Evolutionary conservation across 208 protist genomes (phyloP).

Genomic region (Crithidia brevicula): DNA sequence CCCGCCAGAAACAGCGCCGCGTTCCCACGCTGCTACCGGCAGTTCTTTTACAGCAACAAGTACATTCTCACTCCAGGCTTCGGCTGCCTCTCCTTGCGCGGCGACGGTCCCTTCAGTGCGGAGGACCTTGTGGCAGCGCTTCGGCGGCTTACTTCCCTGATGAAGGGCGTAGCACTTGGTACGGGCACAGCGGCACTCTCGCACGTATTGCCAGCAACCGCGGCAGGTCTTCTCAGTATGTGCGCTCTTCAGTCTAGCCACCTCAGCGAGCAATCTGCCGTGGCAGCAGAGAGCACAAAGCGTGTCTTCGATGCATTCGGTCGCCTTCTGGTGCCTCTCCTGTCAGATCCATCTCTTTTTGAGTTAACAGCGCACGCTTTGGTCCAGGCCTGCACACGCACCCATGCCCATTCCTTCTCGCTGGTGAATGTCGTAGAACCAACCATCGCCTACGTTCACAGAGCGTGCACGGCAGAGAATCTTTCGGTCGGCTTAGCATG

Average conservation of each 20-base stretch:
- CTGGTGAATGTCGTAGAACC: slow-evolving; percentile 3
- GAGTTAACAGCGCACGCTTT: slow-evolving; percentile 19
- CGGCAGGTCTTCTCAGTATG: slow-evolving; percentile 54
- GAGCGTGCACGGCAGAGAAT: not conserved
- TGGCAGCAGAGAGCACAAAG: not conserved
- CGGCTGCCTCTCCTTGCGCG: slow-evolving; percentile 57
- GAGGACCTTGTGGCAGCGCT: slow-evolving; percentile 39
- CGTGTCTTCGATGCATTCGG: not conserved
- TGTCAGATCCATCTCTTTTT: slow-evolving; percentile 23
- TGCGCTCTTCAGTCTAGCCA: no score
- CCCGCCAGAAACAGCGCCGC: slow-evolving; percentile 3
- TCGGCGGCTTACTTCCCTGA: slow-evolving; percentile 44
- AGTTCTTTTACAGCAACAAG: slow-evolving; percentile 66
- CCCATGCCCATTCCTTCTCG: slow-evolving; percentile 4
- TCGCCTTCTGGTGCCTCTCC: slow-evolving; percentile 3
- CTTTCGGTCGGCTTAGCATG: slow-evolving; percentile 14
- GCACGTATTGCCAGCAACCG: slow-evolving; percentile 49
- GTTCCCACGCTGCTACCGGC: slow-evolving; percentile 48
- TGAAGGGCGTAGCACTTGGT: slow-evolving; percentile 52
- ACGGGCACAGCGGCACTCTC: slow-evolving; percentile 38
- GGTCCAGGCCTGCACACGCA: slow-evolving; percentile 8
- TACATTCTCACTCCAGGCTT: slow-evolving; percentile 78
- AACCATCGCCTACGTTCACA: slow-evolving; percentile 3
- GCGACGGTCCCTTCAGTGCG: not conserved
- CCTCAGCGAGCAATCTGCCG: no score